Conservation (phyloP, 495 filamentous ascomycete species). For the Geopyxis carbonaria region DNA sequence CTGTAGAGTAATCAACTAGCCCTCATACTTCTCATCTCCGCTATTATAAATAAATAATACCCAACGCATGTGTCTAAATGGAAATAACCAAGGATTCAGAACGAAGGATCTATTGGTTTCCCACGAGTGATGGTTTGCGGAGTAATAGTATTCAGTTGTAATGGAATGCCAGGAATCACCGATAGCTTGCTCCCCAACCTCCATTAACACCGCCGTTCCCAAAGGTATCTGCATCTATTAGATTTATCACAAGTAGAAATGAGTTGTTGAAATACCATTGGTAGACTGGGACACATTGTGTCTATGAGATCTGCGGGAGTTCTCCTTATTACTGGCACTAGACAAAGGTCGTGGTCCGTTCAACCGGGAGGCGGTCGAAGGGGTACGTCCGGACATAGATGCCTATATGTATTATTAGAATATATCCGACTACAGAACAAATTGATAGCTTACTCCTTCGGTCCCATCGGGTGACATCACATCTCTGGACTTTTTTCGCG, state of each 20-base stretch:
- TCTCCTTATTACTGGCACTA: constrained; percentile 25
- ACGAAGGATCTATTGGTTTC: too few relatives aligned
- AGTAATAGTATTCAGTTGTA: too few relatives aligned
- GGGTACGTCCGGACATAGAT: constrained; percentile 22
- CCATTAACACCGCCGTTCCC: constrained; percentile 18
- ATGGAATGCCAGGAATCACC: constrained; percentile 13
- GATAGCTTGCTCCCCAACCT: constrained; percentile 7
- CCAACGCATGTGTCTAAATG: too few relatives aligned
- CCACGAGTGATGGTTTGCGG: too few relatives aligned
- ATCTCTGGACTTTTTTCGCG: constrained; percentile 23
- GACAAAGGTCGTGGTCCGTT: constrained; percentile 23
- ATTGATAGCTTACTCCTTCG: constrained; percentile 15
- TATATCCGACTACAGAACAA: constrained; percentile 4
- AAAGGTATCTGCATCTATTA: constrained; percentile 24
- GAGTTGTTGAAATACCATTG: constrained; percentile 15
- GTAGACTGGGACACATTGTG: constrained; percentile 19
- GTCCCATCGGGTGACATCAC: constrained; percentile 13
- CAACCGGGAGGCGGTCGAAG: constrained; percentile 20
- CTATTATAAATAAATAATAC: too few relatives aligned
- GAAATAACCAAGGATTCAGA: too few relatives aligned
- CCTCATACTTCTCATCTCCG: too few relatives aligned
- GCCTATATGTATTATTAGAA: constrained; percentile 16
- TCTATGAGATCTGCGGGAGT: constrained; percentile 17
- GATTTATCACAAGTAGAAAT: background rate
- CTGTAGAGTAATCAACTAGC: too few relatives aligned